Evolutionary conservation across 176 grass and related monocot species (phyloP).

Genomic region (Carex pumila): DNA sequence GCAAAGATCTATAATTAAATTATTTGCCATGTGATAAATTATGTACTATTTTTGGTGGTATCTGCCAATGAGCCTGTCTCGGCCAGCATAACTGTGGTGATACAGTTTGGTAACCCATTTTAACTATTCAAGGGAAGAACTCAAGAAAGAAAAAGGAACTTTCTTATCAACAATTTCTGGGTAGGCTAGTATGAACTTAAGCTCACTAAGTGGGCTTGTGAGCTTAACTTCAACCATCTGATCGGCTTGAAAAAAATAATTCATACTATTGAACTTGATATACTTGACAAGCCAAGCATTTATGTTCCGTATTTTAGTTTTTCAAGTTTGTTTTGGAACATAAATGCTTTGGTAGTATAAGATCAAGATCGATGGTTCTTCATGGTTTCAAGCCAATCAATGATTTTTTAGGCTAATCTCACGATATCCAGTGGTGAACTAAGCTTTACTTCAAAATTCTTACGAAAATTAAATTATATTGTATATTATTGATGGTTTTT

Average conservation of each 20-base stretch:
- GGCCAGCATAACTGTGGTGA: neutral
- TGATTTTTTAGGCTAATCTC: neutral
- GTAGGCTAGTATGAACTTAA: neutral
- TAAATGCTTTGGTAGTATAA: neutral
- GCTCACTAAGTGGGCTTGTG: neutral
- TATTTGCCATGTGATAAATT: neutral
- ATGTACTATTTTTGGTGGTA: neutral
- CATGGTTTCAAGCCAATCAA: neutral
- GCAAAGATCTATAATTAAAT: neutral
- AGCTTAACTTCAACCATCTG: neutral
- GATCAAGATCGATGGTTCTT: neutral
- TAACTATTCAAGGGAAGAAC: neutral
- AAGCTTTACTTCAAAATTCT: neutral
- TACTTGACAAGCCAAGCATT: neutral
- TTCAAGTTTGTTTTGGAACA: neutral
- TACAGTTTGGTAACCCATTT: neutral
- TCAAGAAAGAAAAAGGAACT: neutral
- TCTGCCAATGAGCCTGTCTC: neutral
- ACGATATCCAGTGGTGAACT: neutral
- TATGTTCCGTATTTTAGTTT: neutral
- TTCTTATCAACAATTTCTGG: neutral
- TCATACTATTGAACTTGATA: neutral
- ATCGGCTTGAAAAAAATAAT: neutral
- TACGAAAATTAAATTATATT: neutral
- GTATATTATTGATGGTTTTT: neutral